Base-by-base conservation (phyloP, 192 early-diverging fungal genomes). In the Lobosporangium transversale region DNA sequence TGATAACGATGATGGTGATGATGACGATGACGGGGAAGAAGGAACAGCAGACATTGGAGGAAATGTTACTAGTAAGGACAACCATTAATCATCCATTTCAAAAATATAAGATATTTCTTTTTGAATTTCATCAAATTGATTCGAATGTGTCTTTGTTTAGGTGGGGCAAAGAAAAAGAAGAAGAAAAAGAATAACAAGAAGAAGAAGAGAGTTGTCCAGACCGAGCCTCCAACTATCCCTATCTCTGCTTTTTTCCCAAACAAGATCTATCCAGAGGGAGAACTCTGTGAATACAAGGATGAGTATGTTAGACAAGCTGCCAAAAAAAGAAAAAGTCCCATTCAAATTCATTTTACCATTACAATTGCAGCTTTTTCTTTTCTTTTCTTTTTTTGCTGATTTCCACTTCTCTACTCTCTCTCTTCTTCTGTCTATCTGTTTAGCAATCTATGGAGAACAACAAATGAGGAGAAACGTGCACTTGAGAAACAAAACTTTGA, bases 391-490 rank as follows among this genome's bases (percentile, higher is more conserved):
- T 9, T 33, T 14, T 45, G 15, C 9, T 23, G 10, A 33, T 37
- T 20, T 15, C n/a, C 4, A 57, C n/a, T n/a, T n/a, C n/a, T n/a
- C 54, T 56, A 26, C 37, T 40, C 14, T 10, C 37, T 40, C 14
- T 11, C 18, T 8, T 3, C 56, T 48, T 35, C 36, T 24, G 24
- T 31, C 35, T 31, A 17, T 14, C 49, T 31, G 31, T 48, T 32
- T 64, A 94, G 92, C 37, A 97, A 98, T 82, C 68, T 87, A n/a
- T 92, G 86, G 84, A 89, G 96, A 61, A 92, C 88, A 5, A 98
- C 96, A 0, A 88, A 84, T 75, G 97, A 97, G 75, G 97, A 99
- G 75, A 97, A 95, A 81, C 85, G 95, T 10, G 83, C 90, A 18
- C 69, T 89, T 51, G 97, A 99, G 65, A 86, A 89, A 7, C 66